Evolutionary conservation across 345 rosid genomes (phyloP), one percentile per base, ranked within the genome.

Genomic region (Citrus inodora): DNA sequence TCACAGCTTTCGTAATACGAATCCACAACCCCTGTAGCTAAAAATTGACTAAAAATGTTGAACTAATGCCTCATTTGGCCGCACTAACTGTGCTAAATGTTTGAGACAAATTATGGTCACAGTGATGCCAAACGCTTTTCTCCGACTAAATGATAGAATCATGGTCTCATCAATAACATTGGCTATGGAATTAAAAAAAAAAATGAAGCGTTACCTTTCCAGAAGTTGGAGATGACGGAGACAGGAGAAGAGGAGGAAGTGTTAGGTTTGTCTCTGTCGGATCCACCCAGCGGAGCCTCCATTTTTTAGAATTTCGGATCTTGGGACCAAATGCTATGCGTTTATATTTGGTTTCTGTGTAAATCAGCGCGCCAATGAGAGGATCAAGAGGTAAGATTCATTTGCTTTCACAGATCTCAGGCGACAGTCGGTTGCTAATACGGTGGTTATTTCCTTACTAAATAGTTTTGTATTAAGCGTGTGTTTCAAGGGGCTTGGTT

Each of bases 161-260:
- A 35, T 32, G 19, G 17, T 42, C 13, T 19, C 24, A 59, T 46
- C 6, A 28, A 62, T 27, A 13, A 61, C 9, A 40, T 61, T 25
- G 21, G 59, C 69, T 62, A 28, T 11, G 11, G 32, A 22, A 21
- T 35, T 35, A 9, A 42, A 74, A 51, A 38, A 30, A 11, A 46
- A 22, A 4, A 73, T 6, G 65, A 28, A 22, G 55, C 11, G 22
- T 55, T 81, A 93, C 99, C 99, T 96, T 86, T 90, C 99, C 99
- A 96, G 89, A 92, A 96, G 87, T 84, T 89, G 79, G 95, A 84
- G 83, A 94, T 90, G 75, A 88, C 86, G 40, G 94, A 82, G 84
- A 89, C 76, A 46, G 98, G 97, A 83, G 98, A 93, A 66, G 96
- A 67, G 67, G 92, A 80, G 67, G 92, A 80, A 67, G 89, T 84